Base-by-base conservation (phyloP, 2,329 filamentous ascomycete species). In the Chrysosporium keratinophilum region DNA sequence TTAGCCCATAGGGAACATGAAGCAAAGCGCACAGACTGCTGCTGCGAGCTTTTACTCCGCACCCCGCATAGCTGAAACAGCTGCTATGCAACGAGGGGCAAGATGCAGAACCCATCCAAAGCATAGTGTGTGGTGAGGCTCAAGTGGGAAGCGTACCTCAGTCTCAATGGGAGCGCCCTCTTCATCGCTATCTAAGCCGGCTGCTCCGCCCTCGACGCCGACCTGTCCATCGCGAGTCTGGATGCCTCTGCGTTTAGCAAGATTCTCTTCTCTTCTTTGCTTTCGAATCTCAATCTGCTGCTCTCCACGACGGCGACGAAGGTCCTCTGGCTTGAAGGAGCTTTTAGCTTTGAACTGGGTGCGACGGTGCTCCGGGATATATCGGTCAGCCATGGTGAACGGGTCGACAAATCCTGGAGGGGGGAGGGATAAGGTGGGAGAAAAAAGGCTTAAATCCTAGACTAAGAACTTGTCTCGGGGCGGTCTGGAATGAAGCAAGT, bases 261-360 rank as follows among this genome's bases (percentile, higher is more conserved):
- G 77, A 76, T 96, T 97, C 78, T 98, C 93, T 76, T 98, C 93
- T 70, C 93, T 85, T 83, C 97, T 97, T 61, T 90, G 88, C 78
- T 95, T 95, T 71, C 93, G 85, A 69, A 98, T 98, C 78, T 98
- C 93, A 62, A 98, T 93, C 77, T 97, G 93, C 74, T 96, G 90
- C 76, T 98, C 93, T 73, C 98, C 93, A 70, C 93, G 93, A 70
- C 93, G 93, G 68, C 93, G 90, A 71, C 93, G 88, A 62, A 98
- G 85, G 78, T 98, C 93, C 72, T 98, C 93, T 65, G 91, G 91
- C 83, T 96, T 96, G 81, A 98, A 97, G 67, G 88, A 88, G 75
- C 88, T 91, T 82, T 96, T 96, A 54, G 93, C 93, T 85, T 98
- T 98, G 84, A 95, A 98, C 78, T 95, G 90, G 62, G 88, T 96